Base-by-base conservation (phyloP, 2,329 filamentous ascomycete species). In the Fusarium sp. region DNA sequence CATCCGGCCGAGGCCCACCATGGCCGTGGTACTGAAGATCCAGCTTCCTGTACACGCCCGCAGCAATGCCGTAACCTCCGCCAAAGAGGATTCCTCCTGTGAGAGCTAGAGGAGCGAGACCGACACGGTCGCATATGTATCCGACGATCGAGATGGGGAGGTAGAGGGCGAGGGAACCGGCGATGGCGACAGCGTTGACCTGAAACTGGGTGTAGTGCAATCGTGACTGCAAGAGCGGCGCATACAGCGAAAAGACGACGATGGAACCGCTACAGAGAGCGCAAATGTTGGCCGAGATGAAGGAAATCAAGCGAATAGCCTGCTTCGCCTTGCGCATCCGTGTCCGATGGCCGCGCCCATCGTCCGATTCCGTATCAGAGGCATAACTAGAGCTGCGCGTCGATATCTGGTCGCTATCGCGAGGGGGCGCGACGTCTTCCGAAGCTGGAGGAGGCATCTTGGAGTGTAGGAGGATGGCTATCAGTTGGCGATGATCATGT, bases 211-310 rank as follows among this genome's bases (percentile, higher is more conserved):
- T 93, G 84, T 98, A 99, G 80, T 91, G 93, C 61, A 99, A 88
- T 52, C 92, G 91, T 65, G 93, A 92, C 82, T 98, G 94, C 85
- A 99, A 95, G 57, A 97, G 88, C 76, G 94, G 95, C 10, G 94
- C 97, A 82, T 98, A 99, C 35, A 99, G 90, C 38, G 95, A 98
- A 86, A 97, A 99, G 58, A 95, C 94, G 59, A 95, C 95, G 79
- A 98, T 94, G 79, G 94, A 97, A 71, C 96, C 97, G 33, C 95
- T 96, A 81, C 94, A 97, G 35, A 98, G 88, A 15, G 90, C 86
- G 17, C 87, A 86, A 17, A 90, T 72, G 33, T 91, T 86, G 32
- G 90, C 87, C 25, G 86, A 85, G 32, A 87, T 73, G 77, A 91
- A 90, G 65, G 90, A 87, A 54, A 88, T 65, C 74, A 82, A 73